Percentiles rank a stretch among this genome's conserved stretches.
These are phyloP conservation scores for Gracilaria domingensis DNA, from an alignment of 23 red algal species.

Conservation along the genomic window DNA sequence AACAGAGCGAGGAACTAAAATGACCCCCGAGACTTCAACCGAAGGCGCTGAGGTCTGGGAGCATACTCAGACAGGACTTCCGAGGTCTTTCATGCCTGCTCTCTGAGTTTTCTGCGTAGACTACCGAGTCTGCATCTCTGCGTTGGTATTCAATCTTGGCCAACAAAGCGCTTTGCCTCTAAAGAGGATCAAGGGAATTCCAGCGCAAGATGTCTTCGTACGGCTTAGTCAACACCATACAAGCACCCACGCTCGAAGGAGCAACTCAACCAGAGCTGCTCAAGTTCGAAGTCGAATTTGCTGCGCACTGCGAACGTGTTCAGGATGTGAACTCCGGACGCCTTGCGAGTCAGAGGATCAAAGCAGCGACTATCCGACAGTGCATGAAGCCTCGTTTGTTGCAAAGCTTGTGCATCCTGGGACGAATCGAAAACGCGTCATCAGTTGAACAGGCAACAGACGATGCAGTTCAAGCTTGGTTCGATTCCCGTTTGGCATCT, in stretches of 20 bases:
- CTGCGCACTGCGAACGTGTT: background rate
- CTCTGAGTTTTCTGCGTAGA: no score
- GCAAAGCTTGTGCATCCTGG: slow-evolving; percentile 50
- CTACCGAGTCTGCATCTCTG: no score
- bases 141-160: no score
- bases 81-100: no score
- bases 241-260: background rate
- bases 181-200: no score
- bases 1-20: background rate
- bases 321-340: background rate
- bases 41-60: no score
- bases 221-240: slow-evolving; percentile 16
- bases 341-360: background rate
- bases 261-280: slow-evolving; percentile 33
- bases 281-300: slow-evolving; percentile 19
- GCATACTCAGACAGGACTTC: no score
- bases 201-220: background rate
- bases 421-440: slow-evolving; percentile 36
- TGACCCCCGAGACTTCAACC: no score
- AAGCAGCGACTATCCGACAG: slow-evolving; percentile 28
- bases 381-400: background rate
- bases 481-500: no score
- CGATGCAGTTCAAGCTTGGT: background rate
- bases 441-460: slow-evolving; percentile 38
- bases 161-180: no score